Base-by-base conservation (phyloP, 164 flowering plant genomes). In the Tinospora cordifolia region DNA sequence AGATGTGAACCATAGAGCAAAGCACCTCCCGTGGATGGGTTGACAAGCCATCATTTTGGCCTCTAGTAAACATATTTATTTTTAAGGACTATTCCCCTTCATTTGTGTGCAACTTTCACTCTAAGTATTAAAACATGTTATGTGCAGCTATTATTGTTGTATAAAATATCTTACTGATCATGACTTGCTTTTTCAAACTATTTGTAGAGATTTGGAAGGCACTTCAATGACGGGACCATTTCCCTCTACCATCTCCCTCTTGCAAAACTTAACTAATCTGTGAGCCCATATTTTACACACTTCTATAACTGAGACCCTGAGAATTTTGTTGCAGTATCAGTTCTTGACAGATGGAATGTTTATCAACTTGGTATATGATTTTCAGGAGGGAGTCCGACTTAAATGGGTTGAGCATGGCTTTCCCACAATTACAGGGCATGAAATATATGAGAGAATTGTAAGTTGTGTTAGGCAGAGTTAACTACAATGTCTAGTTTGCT, bases 381-480 rank as follows among this genome's bases (percentile, higher is more conserved):
- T 71, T 60, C 81, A 89, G 94, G 94, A 88, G 89, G 83, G 87
- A 90, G 58, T 67, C 91, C 70, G 98, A 89, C 82, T 78, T 92
- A 77, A 80, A 64, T 9, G 92, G 88, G 59, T 47, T 85, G 54
- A 71, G 65, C 63, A 69, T 67, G 34, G 22, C 13, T n/a, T 86
- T 92, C 72, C 97, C 98, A 8, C 73, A 84, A 68, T 74, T 92
- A 69, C 69, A 63, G 72, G 65, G 71, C 21, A 49, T 84, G 90
- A 76, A 1, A 67, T 36, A 69, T 0, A 10, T 92, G 75, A 15
- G 57, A 63, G 2, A 9, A 41, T 40, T 92, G 97, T 92, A 75
- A 87, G 96, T 82, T 82, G 30, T 69, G 72, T 13, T 51, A 26
- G 36, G 26, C 8, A 15, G 24, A 34, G 54, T 22, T 41, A 34